These are phyloP conservation scores for Diaporthe sp. DNA, from an alignment of 2,329 filamentous ascomycete species.

Conservation along the genomic window DNA sequence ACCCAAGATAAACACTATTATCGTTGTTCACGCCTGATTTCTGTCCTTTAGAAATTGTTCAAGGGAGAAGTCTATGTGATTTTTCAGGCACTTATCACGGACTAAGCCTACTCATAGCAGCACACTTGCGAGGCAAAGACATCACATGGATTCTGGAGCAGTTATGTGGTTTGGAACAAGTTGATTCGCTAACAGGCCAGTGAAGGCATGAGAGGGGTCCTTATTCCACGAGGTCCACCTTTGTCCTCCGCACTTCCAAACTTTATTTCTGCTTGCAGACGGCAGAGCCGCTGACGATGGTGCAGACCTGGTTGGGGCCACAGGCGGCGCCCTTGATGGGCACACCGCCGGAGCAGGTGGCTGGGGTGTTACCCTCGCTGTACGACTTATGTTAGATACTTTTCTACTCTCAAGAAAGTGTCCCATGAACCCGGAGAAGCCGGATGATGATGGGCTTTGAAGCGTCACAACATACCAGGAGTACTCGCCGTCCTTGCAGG, in stretches of 20 bases:
- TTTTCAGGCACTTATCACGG: neutral
- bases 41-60: neutral
- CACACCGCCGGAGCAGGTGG: conserved; percentile 1
- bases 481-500: conserved; percentile 11
- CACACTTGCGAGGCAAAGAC: neutral
- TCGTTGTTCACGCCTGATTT: neutral
- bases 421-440: no score
- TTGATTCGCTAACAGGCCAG: conserved; percentile 18
- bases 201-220: neutral
- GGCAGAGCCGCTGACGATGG: neutral
- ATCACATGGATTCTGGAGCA: neutral
- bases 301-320: neutral
- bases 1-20: neutral
- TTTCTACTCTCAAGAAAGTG: neutral
- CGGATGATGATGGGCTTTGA: neutral
- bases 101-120: no score
- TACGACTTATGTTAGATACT: neutral
- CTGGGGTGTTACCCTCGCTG: conserved; percentile 9
- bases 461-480: conserved; percentile 27
- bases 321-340: neutral
- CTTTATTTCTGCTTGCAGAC: neutral
- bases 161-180: neutral
- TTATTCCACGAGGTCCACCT: neutral
- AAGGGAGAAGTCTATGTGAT: no score
- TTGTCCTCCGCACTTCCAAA: neutral